Percentiles rank a stretch among this genome's conserved stretches.
Evolutionary conservation across 2,329 filamentous ascomycete genomes (phyloP).

Genomic region (Colletotrichum magnum): DNA sequence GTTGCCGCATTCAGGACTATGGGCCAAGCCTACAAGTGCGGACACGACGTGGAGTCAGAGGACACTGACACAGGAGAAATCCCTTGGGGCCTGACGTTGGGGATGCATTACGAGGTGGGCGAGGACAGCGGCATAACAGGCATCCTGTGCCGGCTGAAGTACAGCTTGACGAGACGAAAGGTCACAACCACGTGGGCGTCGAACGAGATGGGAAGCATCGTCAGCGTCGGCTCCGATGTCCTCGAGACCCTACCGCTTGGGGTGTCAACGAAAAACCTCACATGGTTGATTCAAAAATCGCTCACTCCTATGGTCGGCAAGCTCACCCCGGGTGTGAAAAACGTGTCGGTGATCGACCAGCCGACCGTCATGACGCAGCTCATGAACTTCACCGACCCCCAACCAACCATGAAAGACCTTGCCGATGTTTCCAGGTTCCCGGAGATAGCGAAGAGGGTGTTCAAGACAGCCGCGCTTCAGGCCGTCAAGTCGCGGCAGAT

Average conservation of each 20-base stretch:
- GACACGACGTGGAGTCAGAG: too few species aligned
- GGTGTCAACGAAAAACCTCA: not conserved
- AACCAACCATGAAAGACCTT: not conserved
- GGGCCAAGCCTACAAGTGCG: too few species aligned
- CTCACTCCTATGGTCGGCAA: not conserved
- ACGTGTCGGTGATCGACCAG: too few species aligned
- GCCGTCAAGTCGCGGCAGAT: not conserved
- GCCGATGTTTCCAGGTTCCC: not conserved
- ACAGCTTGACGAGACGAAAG: not conserved
- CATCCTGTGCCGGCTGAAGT: not conserved
- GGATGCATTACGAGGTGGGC: too few species aligned
- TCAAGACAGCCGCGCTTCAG: not conserved
- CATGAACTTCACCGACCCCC: constrained; percentile 13
- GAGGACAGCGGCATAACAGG: not conserved
- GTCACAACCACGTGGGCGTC: not conserved
- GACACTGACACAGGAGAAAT: too few species aligned
- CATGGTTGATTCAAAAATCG: not conserved
- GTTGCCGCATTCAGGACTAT: too few species aligned
- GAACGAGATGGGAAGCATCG: not conserved
- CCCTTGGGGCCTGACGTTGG: too few species aligned
- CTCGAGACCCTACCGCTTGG: not conserved
- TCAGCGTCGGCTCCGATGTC: not conserved
- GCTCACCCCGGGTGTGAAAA: not conserved
- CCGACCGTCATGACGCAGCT: not conserved
- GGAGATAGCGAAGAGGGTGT: not conserved